phyloP scores from a whole-genome alignment of 306 rosid species.

The Canavalia gladiata region DNA sequence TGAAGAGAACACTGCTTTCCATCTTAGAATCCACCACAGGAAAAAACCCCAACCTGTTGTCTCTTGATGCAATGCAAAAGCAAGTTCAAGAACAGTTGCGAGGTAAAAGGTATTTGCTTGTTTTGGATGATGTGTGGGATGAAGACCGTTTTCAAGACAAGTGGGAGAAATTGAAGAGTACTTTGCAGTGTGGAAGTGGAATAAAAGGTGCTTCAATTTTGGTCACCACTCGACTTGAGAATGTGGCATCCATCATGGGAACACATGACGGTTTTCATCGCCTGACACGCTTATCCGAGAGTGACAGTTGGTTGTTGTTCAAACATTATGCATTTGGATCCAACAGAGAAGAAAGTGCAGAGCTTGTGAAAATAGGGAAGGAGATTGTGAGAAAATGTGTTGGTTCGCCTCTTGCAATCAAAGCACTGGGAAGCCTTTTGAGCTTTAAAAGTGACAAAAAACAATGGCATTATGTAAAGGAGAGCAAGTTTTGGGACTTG shows the following conservation, averaged over 20 bases:
- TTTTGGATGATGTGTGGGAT: conserved; percentile 60
- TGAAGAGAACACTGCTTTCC: background rate
- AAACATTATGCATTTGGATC: conserved; percentile 42
- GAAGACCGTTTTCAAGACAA: background rate
- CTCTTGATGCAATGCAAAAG: conserved; percentile 1
- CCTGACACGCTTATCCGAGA: conserved; percentile 7
- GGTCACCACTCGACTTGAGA: conserved; percentile 41
- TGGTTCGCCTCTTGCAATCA: conserved; percentile 18
- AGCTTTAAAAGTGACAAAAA: conserved; percentile 33
- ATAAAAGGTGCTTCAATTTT: conserved; percentile 37
- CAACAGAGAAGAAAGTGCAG: conserved; percentile 9
- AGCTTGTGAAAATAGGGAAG: conserved; percentile 39
- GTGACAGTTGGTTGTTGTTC: conserved; percentile 50
- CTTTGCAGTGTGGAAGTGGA: conserved; percentile 38
- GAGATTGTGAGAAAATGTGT: conserved; percentile 46
- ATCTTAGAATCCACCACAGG: background rate
- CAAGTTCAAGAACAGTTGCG: conserved; percentile 15
- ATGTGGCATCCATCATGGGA: conserved; percentile 45
- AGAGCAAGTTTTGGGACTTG: background rate
- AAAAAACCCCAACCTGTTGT: background rate
- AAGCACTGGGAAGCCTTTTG: conserved; percentile 28
- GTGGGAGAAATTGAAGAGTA: conserved; percentile 45
- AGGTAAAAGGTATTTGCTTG: conserved; percentile 41
- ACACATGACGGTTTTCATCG: conserved; percentile 2
- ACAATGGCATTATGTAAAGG: conserved; percentile 23